Conservation (phyloP, 768 basidiomycete species). For the Lentinus brumalis region DNA sequence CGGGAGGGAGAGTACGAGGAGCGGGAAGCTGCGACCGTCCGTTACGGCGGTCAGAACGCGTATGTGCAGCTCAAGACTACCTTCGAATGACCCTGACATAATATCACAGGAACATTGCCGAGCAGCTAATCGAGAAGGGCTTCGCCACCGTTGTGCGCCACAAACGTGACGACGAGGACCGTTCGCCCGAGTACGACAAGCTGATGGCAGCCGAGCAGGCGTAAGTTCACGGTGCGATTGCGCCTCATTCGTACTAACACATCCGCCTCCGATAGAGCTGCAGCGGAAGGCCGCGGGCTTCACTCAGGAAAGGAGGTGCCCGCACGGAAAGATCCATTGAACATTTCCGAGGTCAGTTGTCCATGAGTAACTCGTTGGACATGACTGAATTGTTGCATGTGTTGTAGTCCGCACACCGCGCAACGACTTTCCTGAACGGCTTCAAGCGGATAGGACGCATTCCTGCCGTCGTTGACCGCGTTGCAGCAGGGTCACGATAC, state of each 20-base stretch:
- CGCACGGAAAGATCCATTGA: constrained; percentile 77
- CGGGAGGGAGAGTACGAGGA: constrained; percentile 93
- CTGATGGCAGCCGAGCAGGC: constrained; percentile 91
- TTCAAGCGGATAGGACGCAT: constrained; percentile 90
- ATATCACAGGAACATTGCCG: constrained; percentile 78
- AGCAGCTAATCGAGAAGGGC: constrained; percentile 92
- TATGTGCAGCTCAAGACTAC: constrained; percentile 39
- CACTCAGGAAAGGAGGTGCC: constrained; percentile 92
- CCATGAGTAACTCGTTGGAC: constrained; percentile 32
- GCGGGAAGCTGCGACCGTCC: constrained; percentile 88
- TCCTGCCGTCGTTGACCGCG: constrained; percentile 88
- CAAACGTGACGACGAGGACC: constrained; percentile 92
- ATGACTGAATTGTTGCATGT: not conserved
- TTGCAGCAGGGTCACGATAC: constrained; percentile 93
- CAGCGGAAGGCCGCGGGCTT: constrained; percentile 75
- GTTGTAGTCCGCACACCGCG: constrained; percentile 47
- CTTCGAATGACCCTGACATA: not conserved
- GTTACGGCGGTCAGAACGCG: constrained; percentile 80
- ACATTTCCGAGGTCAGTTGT: constrained; percentile 84
- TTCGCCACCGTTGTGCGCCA: constrained; percentile 89
- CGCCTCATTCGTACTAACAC: constrained; percentile 1
- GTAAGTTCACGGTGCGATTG: constrained; percentile 47
- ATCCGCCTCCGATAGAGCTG: constrained; percentile 54
- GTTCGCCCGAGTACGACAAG: constrained; percentile 95
- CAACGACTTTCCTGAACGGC: constrained; percentile 83